A percentile compares a stretch with the other conserved stretches of the same genome.
These are phyloP conservation scores for Lenzites betulinus DNA, from an alignment of 768 basidiomycete species.

Conservation along the genomic window DNA sequence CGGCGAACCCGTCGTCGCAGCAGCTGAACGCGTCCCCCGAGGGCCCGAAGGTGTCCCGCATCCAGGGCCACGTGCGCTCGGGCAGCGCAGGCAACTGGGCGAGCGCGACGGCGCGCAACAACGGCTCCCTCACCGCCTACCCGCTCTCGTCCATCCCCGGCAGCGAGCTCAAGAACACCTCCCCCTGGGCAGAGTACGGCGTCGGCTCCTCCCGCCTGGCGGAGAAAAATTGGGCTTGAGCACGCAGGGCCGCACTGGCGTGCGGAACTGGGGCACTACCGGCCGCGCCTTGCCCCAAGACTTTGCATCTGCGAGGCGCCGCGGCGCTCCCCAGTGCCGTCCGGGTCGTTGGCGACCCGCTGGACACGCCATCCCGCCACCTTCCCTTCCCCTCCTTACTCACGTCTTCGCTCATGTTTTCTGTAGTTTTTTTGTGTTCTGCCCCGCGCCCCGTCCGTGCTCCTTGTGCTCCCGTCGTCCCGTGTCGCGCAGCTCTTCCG, in stretches of 20 bases:
- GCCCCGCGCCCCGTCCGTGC: conserved; percentile 4
- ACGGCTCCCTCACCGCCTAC: conserved; percentile 44
- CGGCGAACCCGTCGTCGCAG: conserved; percentile 39
- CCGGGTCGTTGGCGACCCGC: neutral
- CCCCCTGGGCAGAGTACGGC: conserved; percentile 51
- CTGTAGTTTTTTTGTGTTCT: conserved; percentile 21
- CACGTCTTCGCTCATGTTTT: conserved; percentile 15
- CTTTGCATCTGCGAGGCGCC: no score
- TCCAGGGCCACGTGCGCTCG: conserved; percentile 70
- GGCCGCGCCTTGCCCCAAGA: no score
- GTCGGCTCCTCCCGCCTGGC: conserved; percentile 21
- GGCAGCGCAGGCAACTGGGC: conserved; percentile 85
- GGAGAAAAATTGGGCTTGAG: conserved; percentile 33
- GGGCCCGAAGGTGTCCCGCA: conserved; percentile 44
- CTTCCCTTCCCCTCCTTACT: conserved; percentile 1
- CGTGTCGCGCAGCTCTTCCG: conserved; percentile 26
- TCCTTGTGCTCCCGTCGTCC: conserved; percentile 5
- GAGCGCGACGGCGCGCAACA: conserved; percentile 50
- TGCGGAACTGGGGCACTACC: neutral
- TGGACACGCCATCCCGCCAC: conserved; percentile 8
- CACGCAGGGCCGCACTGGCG: neutral
- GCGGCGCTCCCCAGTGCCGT: neutral
- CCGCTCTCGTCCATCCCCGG: conserved; percentile 59
- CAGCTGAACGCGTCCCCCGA: conserved; percentile 40
- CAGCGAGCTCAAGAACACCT: conserved; percentile 55